Evolutionary conservation across 148 eudicot species (phyloP).

Genomic region (Bassia scoparia): DNA sequence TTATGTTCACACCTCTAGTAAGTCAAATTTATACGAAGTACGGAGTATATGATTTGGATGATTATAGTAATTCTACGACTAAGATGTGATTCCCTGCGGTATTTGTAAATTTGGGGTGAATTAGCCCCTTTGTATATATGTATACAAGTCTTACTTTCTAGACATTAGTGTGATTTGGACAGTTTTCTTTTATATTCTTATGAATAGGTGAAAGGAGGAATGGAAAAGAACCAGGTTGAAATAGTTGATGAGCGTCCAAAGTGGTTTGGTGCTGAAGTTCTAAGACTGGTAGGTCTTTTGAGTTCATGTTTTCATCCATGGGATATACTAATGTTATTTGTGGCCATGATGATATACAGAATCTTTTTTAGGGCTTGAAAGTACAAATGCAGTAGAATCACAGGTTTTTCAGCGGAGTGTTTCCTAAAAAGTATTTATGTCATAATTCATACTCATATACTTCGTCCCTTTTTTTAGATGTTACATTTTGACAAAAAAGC

Average conservation of each 20-base stretch:
- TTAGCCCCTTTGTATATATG: not conserved
- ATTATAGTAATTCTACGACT: too few relatives aligned
- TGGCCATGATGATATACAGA: not conserved
- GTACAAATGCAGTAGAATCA: not conserved
- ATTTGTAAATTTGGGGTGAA: too few relatives aligned
- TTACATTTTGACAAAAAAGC: too few relatives aligned
- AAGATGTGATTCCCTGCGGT: too few relatives aligned
- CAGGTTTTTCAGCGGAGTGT: not conserved
- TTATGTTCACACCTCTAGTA: not conserved
- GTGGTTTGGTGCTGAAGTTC: slow-evolving; percentile 59
- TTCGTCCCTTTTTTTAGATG: too few relatives aligned
- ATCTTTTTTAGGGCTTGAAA: not conserved
- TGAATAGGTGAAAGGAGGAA: slow-evolving; percentile 38
- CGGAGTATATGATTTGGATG: too few relatives aligned
- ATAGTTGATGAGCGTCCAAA: slow-evolving; percentile 30
- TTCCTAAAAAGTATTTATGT: too few relatives aligned
- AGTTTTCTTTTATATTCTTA: not conserved
- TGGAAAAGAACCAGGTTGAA: slow-evolving; percentile 12
- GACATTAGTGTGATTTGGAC: slow-evolving; percentile 1
- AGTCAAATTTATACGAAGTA: too few relatives aligned
- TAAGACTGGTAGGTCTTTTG: slow-evolving; percentile 55
- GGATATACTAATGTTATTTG: not conserved
- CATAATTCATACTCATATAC: too few relatives aligned
- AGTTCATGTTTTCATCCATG: not conserved
- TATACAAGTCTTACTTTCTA: too few relatives aligned